Percentiles rank a stretch among this genome's conserved stretches.
These are phyloP conservation scores for Azolla pinnata DNA, from an alignment of 75 land plant genomes.

Conservation along the genomic window DNA sequence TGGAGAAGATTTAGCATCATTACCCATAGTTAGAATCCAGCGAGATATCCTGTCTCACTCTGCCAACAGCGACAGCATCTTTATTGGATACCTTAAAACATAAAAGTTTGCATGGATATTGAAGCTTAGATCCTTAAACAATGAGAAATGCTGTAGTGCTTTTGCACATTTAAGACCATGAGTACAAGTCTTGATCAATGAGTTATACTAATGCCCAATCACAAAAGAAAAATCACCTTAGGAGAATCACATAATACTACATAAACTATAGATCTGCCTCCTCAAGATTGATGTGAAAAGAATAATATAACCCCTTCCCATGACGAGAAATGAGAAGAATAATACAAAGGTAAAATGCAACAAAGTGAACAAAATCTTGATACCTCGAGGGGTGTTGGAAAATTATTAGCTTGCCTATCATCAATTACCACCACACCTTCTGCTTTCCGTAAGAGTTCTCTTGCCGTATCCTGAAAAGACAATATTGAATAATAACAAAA, in stretches of 20 bases:
- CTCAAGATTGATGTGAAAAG: no score
- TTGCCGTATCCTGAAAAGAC: conserved; percentile 77
- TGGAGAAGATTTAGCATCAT: conserved; percentile 1
- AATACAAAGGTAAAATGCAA: background rate
- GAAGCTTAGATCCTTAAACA: no score
- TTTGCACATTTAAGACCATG: no score
- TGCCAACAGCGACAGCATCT: conserved; percentile 95
- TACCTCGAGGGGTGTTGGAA: conserved; percentile 89
- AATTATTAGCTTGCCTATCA: conserved; percentile 61
- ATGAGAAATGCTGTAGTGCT: no score
- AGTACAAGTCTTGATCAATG: no score
- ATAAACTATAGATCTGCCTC: no score
- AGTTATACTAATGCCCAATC: no score
- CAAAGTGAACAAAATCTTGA: background rate
- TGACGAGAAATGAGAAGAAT: no score
- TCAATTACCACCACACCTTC: conserved; percentile 79
- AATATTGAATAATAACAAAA: background rate
- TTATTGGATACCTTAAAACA: conserved; percentile 59
- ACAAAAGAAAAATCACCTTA: no score
- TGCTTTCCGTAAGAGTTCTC: conserved; percentile 59
- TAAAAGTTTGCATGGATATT: no score
- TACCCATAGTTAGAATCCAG: conserved; percentile 74
- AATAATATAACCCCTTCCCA: no score
- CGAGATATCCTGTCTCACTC: conserved; percentile 82
- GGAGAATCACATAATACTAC: no score